Conservation (phyloP, 2,329 filamentous ascomycete genomes). For the Grosmannia penicillata region DNA sequence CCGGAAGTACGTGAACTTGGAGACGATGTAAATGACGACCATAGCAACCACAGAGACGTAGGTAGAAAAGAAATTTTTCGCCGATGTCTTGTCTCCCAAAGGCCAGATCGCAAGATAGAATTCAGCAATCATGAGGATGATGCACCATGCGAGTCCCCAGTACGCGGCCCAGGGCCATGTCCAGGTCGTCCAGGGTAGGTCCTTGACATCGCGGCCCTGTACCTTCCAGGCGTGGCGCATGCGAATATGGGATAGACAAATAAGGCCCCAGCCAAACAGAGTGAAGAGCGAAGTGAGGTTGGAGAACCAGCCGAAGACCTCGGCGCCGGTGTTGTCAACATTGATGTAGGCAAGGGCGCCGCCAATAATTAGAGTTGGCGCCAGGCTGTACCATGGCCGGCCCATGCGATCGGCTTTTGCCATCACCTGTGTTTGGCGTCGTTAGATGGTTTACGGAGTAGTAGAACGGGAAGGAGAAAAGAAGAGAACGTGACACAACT, state of each 20-base stretch:
- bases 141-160: slow-evolving; percentile 4
- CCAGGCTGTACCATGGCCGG: slow-evolving; percentile 6
- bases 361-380: slow-evolving; percentile 3
- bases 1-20: slow-evolving; percentile 3
- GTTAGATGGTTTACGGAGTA: no score
- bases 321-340: slow-evolving; percentile 6
- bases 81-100: background rate
- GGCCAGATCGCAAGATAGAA: slow-evolving; percentile 3
- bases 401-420: slow-evolving; percentile 1
- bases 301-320: slow-evolving; percentile 6
- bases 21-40: slow-evolving; percentile 1
- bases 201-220: background rate
- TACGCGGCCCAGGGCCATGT: slow-evolving; percentile 7
- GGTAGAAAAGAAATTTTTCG: background rate
- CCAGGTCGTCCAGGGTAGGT: slow-evolving; percentile 1
- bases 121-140: slow-evolving; percentile 2
- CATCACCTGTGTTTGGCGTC: no score
- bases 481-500: background rate
- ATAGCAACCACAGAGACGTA: slow-evolving; percentile 6
- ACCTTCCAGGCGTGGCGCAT: slow-evolving; percentile 3
- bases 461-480: background rate
- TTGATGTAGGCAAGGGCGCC: slow-evolving; percentile 5
- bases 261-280: slow-evolving; percentile 6
- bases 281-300: slow-evolving; percentile 4
- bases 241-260: slow-evolving; percentile 3